Evolutionary conservation across 139 green algal genomes (phyloP), one percentile per base, ranked within the genome.

Genomic region (Yamagishiella unicocca): DNA sequence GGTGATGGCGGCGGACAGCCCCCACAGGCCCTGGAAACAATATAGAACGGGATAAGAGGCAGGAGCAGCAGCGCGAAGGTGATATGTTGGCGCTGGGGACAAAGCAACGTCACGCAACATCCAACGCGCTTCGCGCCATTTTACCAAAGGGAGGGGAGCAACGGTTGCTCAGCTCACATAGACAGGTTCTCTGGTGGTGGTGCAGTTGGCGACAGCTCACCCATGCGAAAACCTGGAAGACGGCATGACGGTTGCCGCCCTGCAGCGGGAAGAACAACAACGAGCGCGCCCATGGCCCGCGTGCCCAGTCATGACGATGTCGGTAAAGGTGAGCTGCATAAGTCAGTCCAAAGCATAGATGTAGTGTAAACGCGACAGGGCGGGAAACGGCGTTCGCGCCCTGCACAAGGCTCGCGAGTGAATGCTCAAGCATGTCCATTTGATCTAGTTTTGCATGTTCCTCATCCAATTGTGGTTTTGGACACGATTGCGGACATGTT

Each of bases 151-250:
- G n/a, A n/a, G n/a, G n/a, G n/a, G n/a, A n/a, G n/a, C n/a, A n/a
- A n/a, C n/a, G n/a, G n/a, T n/a, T n/a, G n/a, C n/a, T n/a, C n/a
- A n/a, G n/a, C n/a, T n/a, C n/a, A n/a, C n/a, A n/a, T n/a, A n/a
- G n/a, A n/a, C n/a, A n/a, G n/a, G n/a, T n/a, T n/a, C n/a, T n/a
- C n/a, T n/a, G n/a, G n/a, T n/a, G n/a, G n/a, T n/a, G n/a, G n/a
- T n/a, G n/a, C n/a, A n/a, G n/a, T n/a, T n/a, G n/a, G n/a, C n/a
- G 5, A 37, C 2, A 78, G 33, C 70, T 78, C 35, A 93, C 90
- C 90, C 90, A 93, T 25, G 71, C 84, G 8, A 86, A 73, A 8
- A 90, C 72, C 73, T 89, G 84, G 25, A 93, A 84, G 0, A 88
- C 81, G 19, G 87, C 62, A 42, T 89, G 83, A 10, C 84, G 76